Conservation (phyloP, 2,329 filamentous ascomycete genomes). For the Xylariaceae sp. region DNA sequence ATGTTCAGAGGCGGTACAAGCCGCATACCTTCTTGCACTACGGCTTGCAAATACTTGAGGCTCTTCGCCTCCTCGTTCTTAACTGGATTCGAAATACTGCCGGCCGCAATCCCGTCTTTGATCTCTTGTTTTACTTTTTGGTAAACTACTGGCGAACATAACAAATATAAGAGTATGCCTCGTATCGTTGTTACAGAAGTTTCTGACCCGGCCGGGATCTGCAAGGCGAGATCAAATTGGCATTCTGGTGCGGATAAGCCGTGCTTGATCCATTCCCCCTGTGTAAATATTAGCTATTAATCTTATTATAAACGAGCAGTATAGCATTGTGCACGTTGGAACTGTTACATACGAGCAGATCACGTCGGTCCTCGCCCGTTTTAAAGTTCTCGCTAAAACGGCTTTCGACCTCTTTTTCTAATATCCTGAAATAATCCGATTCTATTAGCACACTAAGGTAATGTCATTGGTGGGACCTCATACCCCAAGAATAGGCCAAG, state of each 20-base stretch:
- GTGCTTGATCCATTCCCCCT: slow-evolving; percentile 18
- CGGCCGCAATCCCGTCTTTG: background rate
- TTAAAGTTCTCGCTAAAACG: slow-evolving; percentile 3
- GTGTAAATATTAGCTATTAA: too few species aligned
- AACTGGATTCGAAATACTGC: slow-evolving; percentile 9
- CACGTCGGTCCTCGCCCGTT: slow-evolving; percentile 10
- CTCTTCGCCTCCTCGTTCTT: slow-evolving; percentile 23
- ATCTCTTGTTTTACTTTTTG: slow-evolving; percentile 22
- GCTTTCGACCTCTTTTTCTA: too few species aligned
- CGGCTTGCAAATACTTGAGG: slow-evolving; percentile 42
- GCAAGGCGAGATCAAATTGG: slow-evolving; percentile 8
- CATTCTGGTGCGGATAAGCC: slow-evolving; percentile 12
- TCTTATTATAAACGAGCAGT: background rate
- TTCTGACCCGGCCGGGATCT: slow-evolving; percentile 19
- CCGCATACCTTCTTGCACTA: slow-evolving; percentile 46
- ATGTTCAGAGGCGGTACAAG: slow-evolving; percentile 40
- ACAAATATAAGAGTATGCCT: slow-evolving; percentile 16
- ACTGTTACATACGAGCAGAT: slow-evolving; percentile 8
- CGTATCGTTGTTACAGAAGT: slow-evolving; percentile 10
- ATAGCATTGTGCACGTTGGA: background rate
- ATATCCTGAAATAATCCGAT: too few species aligned
- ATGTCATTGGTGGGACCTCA: background rate
- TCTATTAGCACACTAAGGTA: slow-evolving; percentile 9
- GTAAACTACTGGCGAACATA: slow-evolving; percentile 18
- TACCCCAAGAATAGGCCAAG: slow-evolving; percentile 40